Base-by-base conservation (phyloP, 2,329 filamentous ascomycete genomes). In the Cordyceps militaris region DNA sequence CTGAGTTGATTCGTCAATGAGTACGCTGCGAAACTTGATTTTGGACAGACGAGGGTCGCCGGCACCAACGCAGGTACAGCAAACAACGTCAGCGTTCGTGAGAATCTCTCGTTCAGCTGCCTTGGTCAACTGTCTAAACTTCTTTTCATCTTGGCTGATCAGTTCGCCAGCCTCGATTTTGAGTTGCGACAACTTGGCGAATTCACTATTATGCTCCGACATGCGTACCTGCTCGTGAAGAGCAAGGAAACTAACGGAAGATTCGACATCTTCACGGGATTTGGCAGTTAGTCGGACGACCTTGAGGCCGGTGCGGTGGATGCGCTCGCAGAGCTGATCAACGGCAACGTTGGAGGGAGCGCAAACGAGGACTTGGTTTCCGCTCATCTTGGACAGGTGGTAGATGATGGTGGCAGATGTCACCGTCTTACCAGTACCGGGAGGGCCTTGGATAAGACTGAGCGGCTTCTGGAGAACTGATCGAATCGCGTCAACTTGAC, bases 341-440 rank as follows among this genome's bases (percentile, higher is more conserved):
- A 99, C 94, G 9, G 94, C 94, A 61, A 99, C 94, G 79, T 99
- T 99, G 51, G 94, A 99, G 0, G 94, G 94, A 16, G 94, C 94
- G 67, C 94, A 99, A 47, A 99, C 94, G 36, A 99, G 80, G 4
- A 99, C 93, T 68, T 96, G 94, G 56, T 92, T 91, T 62, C 88
- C 91, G 65, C 92, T 97, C 73, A 95, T 88, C 76, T 96, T 97
- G 64, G 91, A 91, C 59, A 99, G 79, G 70, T 99, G 94, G 69
- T 97, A 97, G 69, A 99, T 99, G 70, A 99, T 96, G 1, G 94
- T 99, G 34, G 94, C 94, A 36, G 94, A 99, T 16, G 94, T 99
- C 59, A 99, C 94, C 0, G 94, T 99, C 80, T 99, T 99, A 69
- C 94, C 94, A 4, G 94, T 99, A 69, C 94, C 94, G 0, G 94